Base-by-base conservation (phyloP, 495 filamentous ascomycete species). In the Penicillium roqueforti region DNA sequence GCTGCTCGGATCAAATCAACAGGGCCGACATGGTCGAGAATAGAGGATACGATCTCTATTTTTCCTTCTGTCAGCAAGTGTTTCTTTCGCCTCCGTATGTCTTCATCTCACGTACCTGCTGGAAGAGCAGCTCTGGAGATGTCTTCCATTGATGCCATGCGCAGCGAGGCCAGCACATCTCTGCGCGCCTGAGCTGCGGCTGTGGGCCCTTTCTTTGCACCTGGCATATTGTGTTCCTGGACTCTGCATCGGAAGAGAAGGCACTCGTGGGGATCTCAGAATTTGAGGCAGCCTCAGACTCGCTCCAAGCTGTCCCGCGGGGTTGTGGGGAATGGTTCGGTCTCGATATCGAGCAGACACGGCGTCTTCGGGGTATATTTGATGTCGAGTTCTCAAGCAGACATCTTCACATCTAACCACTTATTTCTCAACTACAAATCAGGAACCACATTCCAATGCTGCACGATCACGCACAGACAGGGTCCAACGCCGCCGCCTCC, bases 1-100 rank as follows among this genome's bases (percentile, higher is more conserved):
- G 93, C 93, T 66, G 88, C 92, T 48, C 84, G 83, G 55, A 97
- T 77, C 38, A 93, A 84, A 62, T 95, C 92, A 51, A 85, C 74
- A 34, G 95, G 79, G 28, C 90, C 85, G 54, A 97, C 82, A 71
- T 92, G 89, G 67, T 96, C 90, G 65, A 97, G 81, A 58, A 97
- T 91, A 14, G 82, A 81, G 18, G 87, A 84, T 55, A 97, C 80
- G 59, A 98, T 92, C 74, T 98, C 93, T 91, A 47, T 20, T 47
- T 28, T 0, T 2, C 25, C 29, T 0, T 16, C 10, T 19, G 52
- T 72, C 37, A 74, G 66, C 20, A 37, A 31, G 3, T 20, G 13
- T 51, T 25, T 34, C 43, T 22, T 38, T 23, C 13, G 51, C 22
- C 42, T 19, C 34, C 19, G 6, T 6, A 40, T 45, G 32, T 1